Evolutionary conservation across 176 grass and related monocot genomes (phyloP).

Genomic region (Panicum miliaceum): DNA sequence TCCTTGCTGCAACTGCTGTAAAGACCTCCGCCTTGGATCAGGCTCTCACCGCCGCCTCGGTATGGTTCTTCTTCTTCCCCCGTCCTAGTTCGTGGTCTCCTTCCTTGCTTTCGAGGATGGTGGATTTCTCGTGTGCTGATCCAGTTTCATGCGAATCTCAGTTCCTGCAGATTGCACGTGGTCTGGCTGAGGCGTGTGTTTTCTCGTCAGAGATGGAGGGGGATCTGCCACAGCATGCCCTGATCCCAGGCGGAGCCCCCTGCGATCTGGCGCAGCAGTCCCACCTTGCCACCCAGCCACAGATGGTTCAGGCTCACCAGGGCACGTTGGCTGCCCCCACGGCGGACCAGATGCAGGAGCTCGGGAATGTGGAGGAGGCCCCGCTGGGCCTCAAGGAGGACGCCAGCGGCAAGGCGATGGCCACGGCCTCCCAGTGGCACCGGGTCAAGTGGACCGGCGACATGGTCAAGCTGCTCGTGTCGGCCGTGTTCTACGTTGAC

Average conservation of each 20-base stretch:
- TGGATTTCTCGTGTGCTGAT: constrained; percentile 18
- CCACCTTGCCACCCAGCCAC: constrained; percentile 5
- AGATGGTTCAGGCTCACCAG: constrained; percentile 13
- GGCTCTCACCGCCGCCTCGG: background rate
- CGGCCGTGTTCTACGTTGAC: constrained; percentile 64
- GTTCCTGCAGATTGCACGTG: background rate
- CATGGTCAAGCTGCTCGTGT: constrained; percentile 78
- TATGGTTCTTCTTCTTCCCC: background rate
- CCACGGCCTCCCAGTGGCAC: constrained; percentile 44
- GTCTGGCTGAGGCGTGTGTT: background rate
- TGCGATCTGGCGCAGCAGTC: constrained; percentile 41
- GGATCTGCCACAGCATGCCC: constrained; percentile 39
- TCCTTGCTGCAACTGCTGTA: no score
- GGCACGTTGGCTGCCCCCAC: background rate
- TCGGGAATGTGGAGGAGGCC: no score
- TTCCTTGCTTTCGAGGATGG: constrained; percentile 6
- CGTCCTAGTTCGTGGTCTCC: background rate
- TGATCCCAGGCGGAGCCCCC: constrained; percentile 8
- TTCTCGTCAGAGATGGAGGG: constrained; percentile 44
- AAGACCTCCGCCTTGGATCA: no score
- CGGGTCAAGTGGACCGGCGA: constrained; percentile 68
- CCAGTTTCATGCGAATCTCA: background rate
- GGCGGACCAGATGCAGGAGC: no score
- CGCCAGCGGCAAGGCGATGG: background rate
- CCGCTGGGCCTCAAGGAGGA: no score